Evolutionary conservation across 2,329 filamentous ascomycete genomes (phyloP).

Genomic region (Talaromyces sp.): DNA sequence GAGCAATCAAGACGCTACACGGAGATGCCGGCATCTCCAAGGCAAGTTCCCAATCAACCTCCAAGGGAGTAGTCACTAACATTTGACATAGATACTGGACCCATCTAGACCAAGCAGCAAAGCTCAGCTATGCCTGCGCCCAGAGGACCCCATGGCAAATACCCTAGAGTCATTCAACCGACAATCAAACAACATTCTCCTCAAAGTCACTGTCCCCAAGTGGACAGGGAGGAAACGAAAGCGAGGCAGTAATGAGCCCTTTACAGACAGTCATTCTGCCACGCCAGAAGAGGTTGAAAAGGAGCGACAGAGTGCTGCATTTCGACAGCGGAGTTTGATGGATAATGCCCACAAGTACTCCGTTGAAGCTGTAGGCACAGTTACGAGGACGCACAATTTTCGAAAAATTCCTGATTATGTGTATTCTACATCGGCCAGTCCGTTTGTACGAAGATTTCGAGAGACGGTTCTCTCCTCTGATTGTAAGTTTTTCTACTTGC

Average conservation of each 20-base stretch:
- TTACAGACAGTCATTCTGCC: slow-evolving; percentile 47
- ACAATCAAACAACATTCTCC: slow-evolving; percentile 75
- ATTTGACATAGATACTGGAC: slow-evolving; percentile 45
- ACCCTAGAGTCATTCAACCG: slow-evolving; percentile 75
- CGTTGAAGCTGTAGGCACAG: slow-evolving; percentile 67
- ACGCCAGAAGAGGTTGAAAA: slow-evolving; percentile 26
- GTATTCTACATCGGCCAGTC: slow-evolving; percentile 66
- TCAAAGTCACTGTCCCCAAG: slow-evolving; percentile 84
- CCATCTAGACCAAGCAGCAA: slow-evolving; percentile 48
- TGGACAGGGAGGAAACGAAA: slow-evolving; percentile 84
- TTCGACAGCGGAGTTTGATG: slow-evolving; percentile 51
- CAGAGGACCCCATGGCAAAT: slow-evolving; percentile 74
- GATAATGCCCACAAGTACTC: slow-evolving; percentile 69
- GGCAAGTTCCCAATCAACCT: slow-evolving; percentile 34
- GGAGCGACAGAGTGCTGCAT: slow-evolving; percentile 16
- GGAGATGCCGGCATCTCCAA: slow-evolving; percentile 55
- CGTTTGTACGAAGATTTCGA: slow-evolving; percentile 69
- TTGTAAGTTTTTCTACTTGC: slow-evolving; percentile 51
- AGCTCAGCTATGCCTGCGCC: slow-evolving; percentile 71
- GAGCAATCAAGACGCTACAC: slow-evolving; percentile 62
- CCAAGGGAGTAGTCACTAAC: background rate
- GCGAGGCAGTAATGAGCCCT: slow-evolving; percentile 69
- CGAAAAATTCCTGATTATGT: slow-evolving; percentile 85
- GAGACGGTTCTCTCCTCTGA: slow-evolving; percentile 70
- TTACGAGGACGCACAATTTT: slow-evolving; percentile 83